These are phyloP conservation scores for Microcyclospora pomicola DNA, from an alignment of 2,329 filamentous ascomycete species.

Conservation along the genomic window DNA sequence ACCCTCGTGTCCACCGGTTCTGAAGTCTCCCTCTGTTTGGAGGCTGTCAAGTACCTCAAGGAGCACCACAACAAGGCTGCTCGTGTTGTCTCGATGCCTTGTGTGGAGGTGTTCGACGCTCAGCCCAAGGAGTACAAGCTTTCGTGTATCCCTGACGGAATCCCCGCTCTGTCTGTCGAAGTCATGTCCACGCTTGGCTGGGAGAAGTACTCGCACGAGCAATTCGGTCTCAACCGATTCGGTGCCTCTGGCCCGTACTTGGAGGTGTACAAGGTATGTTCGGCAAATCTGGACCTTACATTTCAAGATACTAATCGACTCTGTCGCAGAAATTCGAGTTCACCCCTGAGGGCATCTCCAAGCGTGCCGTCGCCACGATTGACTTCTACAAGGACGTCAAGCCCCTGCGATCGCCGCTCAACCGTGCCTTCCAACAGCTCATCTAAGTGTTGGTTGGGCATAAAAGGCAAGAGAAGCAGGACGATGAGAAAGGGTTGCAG, in stretches of 20 bases:
- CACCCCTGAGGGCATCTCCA: slow-evolving; percentile 89
- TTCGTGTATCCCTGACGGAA: slow-evolving; percentile 81
- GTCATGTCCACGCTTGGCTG: slow-evolving; percentile 95
- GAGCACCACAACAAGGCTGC: slow-evolving; percentile 79
- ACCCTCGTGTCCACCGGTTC: slow-evolving; percentile 92
- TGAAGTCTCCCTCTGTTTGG: slow-evolving; percentile 85
- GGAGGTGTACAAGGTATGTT: slow-evolving; percentile 74
- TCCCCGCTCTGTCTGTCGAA: slow-evolving; percentile 86
- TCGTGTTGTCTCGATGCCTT: slow-evolving; percentile 89
- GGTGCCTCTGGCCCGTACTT: slow-evolving; percentile 95
- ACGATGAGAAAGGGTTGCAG: background rate
- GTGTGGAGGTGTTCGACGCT: slow-evolving; percentile 90
- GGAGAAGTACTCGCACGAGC: slow-evolving; percentile 98
- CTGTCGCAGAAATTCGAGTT: slow-evolving; percentile 84
- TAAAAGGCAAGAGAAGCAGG: background rate
- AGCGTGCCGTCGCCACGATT: slow-evolving; percentile 82
- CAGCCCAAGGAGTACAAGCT: slow-evolving; percentile 93
- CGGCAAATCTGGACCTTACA: background rate
- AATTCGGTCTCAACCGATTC: slow-evolving; percentile 98
- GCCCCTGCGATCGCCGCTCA: slow-evolving; percentile 76
- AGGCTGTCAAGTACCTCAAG: slow-evolving; percentile 80
- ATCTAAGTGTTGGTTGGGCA: slow-evolving; percentile 43
- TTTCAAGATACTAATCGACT: slow-evolving; percentile 25
- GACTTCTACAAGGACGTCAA: slow-evolving; percentile 97
- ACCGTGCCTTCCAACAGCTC: slow-evolving; percentile 95